Percentiles rank a stretch among this genome's conserved stretches.
phyloP scores from a whole-genome alignment of 192 early-diverging fungal species.

The Backusella macrospora region DNA sequence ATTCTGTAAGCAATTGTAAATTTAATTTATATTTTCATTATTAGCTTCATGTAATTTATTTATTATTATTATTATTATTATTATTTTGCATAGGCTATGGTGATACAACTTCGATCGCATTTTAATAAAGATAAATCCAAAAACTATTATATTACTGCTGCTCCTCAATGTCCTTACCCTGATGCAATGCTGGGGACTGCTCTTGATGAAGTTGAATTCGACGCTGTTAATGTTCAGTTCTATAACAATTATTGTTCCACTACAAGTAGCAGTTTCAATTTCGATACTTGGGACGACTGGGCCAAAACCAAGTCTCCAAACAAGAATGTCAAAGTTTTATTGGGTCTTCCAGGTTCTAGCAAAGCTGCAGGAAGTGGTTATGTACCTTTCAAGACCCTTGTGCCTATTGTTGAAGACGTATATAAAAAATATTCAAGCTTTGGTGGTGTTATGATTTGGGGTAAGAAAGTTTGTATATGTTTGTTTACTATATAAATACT shows the following conservation, averaged over 20 bases:
- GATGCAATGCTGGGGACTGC: slow-evolving; percentile 66
- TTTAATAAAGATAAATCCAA: slow-evolving; percentile 51
- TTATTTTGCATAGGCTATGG: slow-evolving; percentile 41
- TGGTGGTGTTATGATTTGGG: slow-evolving; percentile 79
- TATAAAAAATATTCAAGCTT: slow-evolving; percentile 56
- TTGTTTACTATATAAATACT: neutral
- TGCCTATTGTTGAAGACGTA: slow-evolving; percentile 53
- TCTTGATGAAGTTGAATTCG: slow-evolving; percentile 61
- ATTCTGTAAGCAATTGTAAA: slow-evolving; percentile 36
- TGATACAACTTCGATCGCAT: slow-evolving; percentile 56
- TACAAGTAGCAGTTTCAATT: slow-evolving; percentile 64
- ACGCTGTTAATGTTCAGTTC: slow-evolving; percentile 77
- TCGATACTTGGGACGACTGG: slow-evolving; percentile 74
- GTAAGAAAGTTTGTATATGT: neutral
- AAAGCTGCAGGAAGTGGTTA: slow-evolving; percentile 65
- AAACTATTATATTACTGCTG: slow-evolving; percentile 64
- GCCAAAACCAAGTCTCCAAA: slow-evolving; percentile 61
- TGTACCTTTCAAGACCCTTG: slow-evolving; percentile 46
- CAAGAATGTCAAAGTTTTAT: slow-evolving; percentile 64
- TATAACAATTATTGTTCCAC: slow-evolving; percentile 82
- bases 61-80: neutral
- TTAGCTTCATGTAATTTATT: neutral
- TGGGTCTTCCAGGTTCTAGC: slow-evolving; percentile 66
- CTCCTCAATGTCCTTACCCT: slow-evolving; percentile 78
- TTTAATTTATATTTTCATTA: neutral